Evolutionary conservation across 2,329 filamentous ascomycete genomes (phyloP), one percentile per base, ranked within the genome.

Genomic region (Penicillium sp.): DNA sequence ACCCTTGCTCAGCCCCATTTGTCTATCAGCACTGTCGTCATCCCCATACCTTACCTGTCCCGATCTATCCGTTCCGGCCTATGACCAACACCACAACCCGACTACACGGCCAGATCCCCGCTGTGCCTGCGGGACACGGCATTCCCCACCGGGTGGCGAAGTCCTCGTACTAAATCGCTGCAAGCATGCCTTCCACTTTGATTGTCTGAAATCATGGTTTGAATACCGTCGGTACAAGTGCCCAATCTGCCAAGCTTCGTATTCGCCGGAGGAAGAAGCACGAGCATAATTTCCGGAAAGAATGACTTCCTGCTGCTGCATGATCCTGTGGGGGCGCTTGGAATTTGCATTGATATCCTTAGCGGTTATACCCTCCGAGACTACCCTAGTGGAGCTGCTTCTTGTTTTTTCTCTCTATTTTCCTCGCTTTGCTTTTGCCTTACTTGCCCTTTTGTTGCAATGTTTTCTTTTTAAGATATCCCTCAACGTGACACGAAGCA

Each of bases 161-260:
- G 53, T 67, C 10, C 47, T 69, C 33, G 58, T 71, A n/a, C 50
- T 71, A 19, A 69, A 61, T 22, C 61, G 60, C 35, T 71, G 69
- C 50, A 62, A 65, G 44, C 68, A 71, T 50, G 65, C 62, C 26
- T 71, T 71, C 33, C 69, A 71, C 38, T 43, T 61, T 2, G 40
- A 55, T 2, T 71, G 69, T 61, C 58, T 71, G 17, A 62, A 60
- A 12, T 66, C 67, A 36, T 71, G 67, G 68, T 67, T 69, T 52
- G 57, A 67, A 48, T 67, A 69, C 50, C 59, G 61, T 26, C 63
- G 58, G 40, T 69, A 68, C 50, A 63, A 56, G 16, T 71, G 69
- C 52, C 69, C 69, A 31, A 62, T 68, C 11, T 71, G 69, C 55
- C 67, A 69, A 57, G 59, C 63, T 22, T 62, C 59, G 19, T 70